These are phyloP conservation scores for Davidsoniella neocaledoniae DNA, from an alignment of 2,329 filamentous ascomycete species.

Conservation along the genomic window DNA sequence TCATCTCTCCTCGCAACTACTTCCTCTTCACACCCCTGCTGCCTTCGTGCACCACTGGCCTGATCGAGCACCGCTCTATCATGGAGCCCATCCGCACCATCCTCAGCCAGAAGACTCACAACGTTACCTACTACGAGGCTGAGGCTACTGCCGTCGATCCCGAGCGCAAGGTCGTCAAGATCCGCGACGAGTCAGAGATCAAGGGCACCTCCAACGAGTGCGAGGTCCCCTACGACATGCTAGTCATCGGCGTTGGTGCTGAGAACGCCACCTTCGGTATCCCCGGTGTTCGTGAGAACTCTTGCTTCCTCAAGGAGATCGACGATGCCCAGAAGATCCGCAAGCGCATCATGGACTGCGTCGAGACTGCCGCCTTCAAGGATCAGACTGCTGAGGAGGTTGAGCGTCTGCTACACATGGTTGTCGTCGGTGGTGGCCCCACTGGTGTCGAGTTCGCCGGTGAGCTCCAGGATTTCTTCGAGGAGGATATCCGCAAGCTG, in stretches of 20 bases:
- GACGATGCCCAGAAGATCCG: conserved; percentile 89
- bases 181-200: conserved; percentile 85
- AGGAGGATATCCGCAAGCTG: conserved; percentile 95
- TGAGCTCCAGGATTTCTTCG: conserved; percentile 97
- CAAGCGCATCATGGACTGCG: conserved; percentile 99
- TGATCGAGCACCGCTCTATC: conserved; percentile 97
- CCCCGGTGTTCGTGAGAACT: conserved; percentile 84
- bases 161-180: conserved; percentile 71
- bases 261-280: conserved; percentile 99
- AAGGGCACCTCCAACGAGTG: conserved; percentile 69
- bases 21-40: conserved; percentile 98
- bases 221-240: conserved; percentile 93
- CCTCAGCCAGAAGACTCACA: conserved; percentile 81
- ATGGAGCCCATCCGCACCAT: conserved; percentile 98
- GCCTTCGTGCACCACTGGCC: conserved; percentile 91
- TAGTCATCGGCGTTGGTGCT: conserved; percentile 90
- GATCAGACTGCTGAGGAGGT: conserved; percentile 77
- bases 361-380: conserved; percentile 97
- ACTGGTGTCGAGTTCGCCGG: conserved; percentile 97
- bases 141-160: conserved; percentile 92
- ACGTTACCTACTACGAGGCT: conserved; percentile 94
- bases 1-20: conserved; percentile 97
- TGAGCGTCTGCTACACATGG: conserved; percentile 93
- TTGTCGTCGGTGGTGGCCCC: conserved; percentile 81
- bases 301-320: conserved; percentile 98